A percentile compares a stretch with the other conserved stretches of the same genome.
Evolutionary conservation across 352 stramenopile species (phyloP).

Genomic region (Phytopythium delawarense): DNA sequence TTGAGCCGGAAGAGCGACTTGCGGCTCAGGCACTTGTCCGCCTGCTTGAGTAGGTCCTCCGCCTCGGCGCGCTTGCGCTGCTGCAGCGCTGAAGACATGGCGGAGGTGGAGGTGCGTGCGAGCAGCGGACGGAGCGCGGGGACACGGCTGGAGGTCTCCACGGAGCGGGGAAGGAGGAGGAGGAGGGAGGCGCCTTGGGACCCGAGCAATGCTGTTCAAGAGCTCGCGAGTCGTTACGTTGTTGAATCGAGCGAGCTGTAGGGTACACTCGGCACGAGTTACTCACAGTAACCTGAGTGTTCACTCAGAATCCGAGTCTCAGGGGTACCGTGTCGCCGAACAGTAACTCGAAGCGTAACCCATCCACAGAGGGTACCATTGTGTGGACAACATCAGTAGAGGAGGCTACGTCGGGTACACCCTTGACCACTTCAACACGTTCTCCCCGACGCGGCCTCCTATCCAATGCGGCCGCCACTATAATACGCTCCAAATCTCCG

Average conservation of each 20-base stretch:
- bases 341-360: too few species aligned
- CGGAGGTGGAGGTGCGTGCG: neutral
- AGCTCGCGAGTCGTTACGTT: neutral
- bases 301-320: too few species aligned
- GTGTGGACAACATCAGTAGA: too few species aligned
- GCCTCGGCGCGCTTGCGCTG: conserved; percentile 50
- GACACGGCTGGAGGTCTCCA: neutral
- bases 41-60: conserved; percentile 40
- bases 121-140: neutral
- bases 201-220: neutral
- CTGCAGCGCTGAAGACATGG: conserved; percentile 35
- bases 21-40: conserved; percentile 49
- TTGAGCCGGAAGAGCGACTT: conserved; percentile 63
- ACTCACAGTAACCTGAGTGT: too few species aligned
- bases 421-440: too few species aligned
- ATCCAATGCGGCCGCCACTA: too few species aligned
- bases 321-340: too few species aligned
- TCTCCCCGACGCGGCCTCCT: too few species aligned
- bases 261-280: too few species aligned
- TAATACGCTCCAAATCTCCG: too few species aligned
- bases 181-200: neutral
- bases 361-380: neutral
- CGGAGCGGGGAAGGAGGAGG: neutral
- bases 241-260: neutral
- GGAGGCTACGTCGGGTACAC: too few species aligned